Base-by-base conservation (phyloP, 139 green algal species). In the Zygnema circumcarinatum region DNA sequence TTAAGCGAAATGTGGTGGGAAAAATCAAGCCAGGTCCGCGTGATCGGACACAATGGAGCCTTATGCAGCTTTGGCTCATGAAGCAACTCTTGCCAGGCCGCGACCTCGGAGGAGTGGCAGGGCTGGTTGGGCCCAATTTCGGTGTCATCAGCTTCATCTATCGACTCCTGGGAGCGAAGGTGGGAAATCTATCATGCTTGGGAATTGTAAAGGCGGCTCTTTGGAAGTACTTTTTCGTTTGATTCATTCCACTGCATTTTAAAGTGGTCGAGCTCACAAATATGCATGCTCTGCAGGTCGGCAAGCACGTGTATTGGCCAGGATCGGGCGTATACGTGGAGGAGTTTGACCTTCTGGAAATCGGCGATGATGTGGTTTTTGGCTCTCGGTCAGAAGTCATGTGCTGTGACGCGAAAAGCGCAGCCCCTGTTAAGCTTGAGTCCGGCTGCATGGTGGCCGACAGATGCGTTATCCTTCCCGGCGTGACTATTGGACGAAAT, bases 361-460 rank as follows among this genome's bases (percentile, higher is more conserved):
- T 91, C 68, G 87, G 78, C 1, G 87, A 91, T 38, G 80, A 91
- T 54, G 87, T 90, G 56, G 80, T 91, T n/a, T 91, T 54, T 54
- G 87, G 87, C 11, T 83, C 79, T 36, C 80, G 79, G 0, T 74
- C 39, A 29, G 33, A 38, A 41, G 33, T 91, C 2, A 68, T 83
- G 29, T 56, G 80, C 3, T 38, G 35, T 16, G 87, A 91, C 52
- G 42, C 22, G n/a, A 62, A 68, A 38, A 67, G 40, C 11, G 0
- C 82, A 25, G 32, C 74, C 1, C 87, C 87, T 0, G 69, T 91
- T 20, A 33, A 31, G 0, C 78, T 91, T 40, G 35, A 32, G 25
- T 38, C 67, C 7, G 80, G 80, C 0, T 73, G 80, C 3, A 91
- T 88, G 74, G 39, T 88, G 0, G 16, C 54, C 0, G 87, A 91